Evolutionary conservation across 192 early-diverging fungal species (phyloP).

Genomic region (Backusella tarrabulga): DNA sequence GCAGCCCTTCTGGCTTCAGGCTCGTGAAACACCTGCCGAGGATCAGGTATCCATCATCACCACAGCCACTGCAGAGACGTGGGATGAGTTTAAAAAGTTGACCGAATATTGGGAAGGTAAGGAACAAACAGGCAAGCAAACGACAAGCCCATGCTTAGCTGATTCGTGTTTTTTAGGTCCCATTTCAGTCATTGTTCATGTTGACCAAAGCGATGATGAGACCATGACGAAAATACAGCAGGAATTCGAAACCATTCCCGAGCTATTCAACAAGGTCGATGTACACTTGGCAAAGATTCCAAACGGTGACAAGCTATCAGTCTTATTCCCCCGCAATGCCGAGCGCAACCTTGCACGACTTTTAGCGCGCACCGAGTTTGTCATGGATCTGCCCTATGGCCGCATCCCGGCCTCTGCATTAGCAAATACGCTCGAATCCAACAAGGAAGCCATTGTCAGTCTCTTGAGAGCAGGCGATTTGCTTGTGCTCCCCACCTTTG

Average conservation of each 20-base stretch:
- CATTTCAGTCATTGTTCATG: slow-evolving; percentile 53
- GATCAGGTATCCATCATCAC: slow-evolving; percentile 52
- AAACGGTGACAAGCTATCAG: not conserved
- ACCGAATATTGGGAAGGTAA: slow-evolving; percentile 54
- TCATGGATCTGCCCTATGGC: slow-evolving; percentile 41
- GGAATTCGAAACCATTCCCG: not conserved
- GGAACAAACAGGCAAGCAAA: not conserved
- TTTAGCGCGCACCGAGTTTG: slow-evolving; percentile 51
- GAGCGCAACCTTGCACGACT: slow-evolving; percentile 56
- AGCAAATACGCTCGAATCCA: slow-evolving; percentile 33
- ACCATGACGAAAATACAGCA: slow-evolving; percentile 9
- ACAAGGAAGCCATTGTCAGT: slow-evolving; percentile 35
- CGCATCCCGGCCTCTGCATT: slow-evolving; percentile 40
- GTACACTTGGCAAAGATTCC: slow-evolving; percentile 46
- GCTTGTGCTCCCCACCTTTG: slow-evolving; percentile 53
- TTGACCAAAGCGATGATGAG: slow-evolving; percentile 22
- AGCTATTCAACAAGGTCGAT: slow-evolving; percentile 36
- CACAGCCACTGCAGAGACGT: slow-evolving; percentile 42
- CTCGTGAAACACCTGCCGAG: slow-evolving; percentile 29
- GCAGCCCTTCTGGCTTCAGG: slow-evolving; percentile 34
- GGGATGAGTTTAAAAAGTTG: slow-evolving; percentile 43
- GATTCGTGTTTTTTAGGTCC: slow-evolving; percentile 33
- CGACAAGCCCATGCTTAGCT: not conserved
- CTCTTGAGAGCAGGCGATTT: slow-evolving; percentile 47
- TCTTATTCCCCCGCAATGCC: slow-evolving; percentile 38